phyloP scores from a whole-genome alignment of 805 yeast species.

The Komagataella pseudopastoris region DNA sequence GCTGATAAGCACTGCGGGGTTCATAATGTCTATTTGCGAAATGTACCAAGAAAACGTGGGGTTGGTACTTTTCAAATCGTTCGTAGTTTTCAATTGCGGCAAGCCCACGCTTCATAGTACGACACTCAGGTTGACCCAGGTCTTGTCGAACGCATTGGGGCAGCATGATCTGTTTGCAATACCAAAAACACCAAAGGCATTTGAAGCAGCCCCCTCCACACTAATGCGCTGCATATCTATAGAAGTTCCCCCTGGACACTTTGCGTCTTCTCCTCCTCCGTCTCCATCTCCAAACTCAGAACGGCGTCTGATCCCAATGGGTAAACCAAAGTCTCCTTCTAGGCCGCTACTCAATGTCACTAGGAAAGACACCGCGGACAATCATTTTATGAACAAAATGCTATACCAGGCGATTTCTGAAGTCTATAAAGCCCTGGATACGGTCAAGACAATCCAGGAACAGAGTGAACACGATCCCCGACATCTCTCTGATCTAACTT shows the following conservation, averaged over 20 bases:
- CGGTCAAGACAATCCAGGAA: not conserved
- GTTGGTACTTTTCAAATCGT: not conserved
- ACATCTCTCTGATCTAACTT: not conserved
- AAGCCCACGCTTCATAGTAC: not conserved
- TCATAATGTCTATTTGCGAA: not conserved
- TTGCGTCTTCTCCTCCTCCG: not conserved
- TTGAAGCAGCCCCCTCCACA: too few relatives aligned
- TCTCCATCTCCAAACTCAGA: not conserved
- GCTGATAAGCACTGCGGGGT: not conserved
- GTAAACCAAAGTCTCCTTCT: not conserved
- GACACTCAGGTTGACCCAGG: not conserved
- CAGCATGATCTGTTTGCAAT: not conserved
- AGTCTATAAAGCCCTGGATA: not conserved
- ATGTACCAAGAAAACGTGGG: not conserved
- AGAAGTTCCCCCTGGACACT: not conserved
- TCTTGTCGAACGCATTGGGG: too few relatives aligned
- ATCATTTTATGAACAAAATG: not conserved
- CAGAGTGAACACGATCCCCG: not conserved
- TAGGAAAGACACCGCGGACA: not conserved
- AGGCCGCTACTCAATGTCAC: not conserved
- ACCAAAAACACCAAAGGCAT: not conserved
- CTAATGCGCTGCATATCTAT: not conserved
- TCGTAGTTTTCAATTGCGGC: not conserved
- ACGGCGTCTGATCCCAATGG: not conserved
- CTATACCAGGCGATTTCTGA: not conserved